Base-by-base conservation (phyloP, 176 grass and related monocot genomes). In the Rhipidocladum racemiflorum region DNA sequence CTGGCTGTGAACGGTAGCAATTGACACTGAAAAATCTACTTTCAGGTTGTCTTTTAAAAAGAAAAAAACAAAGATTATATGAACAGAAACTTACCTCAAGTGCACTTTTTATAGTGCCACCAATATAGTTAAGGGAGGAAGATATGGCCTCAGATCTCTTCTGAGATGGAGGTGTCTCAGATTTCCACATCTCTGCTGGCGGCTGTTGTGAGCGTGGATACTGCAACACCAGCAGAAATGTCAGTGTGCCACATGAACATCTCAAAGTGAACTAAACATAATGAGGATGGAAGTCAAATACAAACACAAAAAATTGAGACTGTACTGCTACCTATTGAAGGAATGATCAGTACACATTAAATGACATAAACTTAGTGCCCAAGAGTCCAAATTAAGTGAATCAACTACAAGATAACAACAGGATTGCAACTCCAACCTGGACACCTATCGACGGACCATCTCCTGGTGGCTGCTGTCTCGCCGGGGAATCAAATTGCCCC, bases 81-180 rank as follows among this genome's bases (percentile, higher is more conserved):
- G 2, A 66, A 68, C 8, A 49, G 24, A 12, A 65, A 68, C 74
- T 86, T 90, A 99, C 96, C 87, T 96, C 96, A 64, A 99, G 81
- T 63, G 83, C 89, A 78, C 81, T 99, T 83, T 93, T 99, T 86
- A 99, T 92, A 78, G 91, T 99, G 44, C 87, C 93, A 46, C 96
- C 93, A 81, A 99, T 99, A 72, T 90, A 88, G 38, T 91, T 95
- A 68, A 99, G 87, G 42, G 96, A 99, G 35, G 95, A 97, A 66
- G 90, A 79, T 70, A 97, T 87, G 84, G 90, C 70, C 81, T 94
- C 95, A 62, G 90, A 89, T 81, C 83, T 90, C 88, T 95, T 99
- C 56, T 95, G 94, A 74, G 74, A 79, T 81, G 91, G 82, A 76
- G 93, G 81, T 88, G 91, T 91, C 81, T 91, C 93, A 12, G 73